These are phyloP conservation scores for Vigna hirtella DNA, from an alignment of 306 rosid genomes.

Conservation along the genomic window DNA sequence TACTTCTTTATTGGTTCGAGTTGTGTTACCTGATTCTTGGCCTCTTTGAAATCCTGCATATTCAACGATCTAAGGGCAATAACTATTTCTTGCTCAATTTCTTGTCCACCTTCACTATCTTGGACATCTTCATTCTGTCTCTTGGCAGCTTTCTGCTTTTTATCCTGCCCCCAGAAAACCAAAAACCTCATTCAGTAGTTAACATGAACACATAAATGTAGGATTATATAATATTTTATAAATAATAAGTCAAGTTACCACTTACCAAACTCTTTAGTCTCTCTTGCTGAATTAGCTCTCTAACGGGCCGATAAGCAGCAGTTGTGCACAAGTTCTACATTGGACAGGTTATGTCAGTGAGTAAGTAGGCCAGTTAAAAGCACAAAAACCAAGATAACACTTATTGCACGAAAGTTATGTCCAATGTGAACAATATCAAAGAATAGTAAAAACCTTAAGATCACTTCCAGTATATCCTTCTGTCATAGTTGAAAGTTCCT, in stretches of 20 bases:
- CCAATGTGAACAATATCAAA: neutral
- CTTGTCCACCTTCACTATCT: constrained; percentile 23
- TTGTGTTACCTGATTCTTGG: constrained; percentile 73
- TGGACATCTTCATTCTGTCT: constrained; percentile 39
- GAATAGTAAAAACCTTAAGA: constrained; percentile 65
- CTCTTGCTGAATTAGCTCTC: constrained; percentile 89
- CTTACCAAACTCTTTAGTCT: constrained; percentile 73
- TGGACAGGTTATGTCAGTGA: constrained; percentile 30
- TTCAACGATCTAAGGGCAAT: constrained; percentile 82
- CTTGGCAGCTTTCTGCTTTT: constrained; percentile 58
- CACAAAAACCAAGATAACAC: constrained; percentile 26
- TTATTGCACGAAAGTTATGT: neutral
- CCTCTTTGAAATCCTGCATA: constrained; percentile 83
- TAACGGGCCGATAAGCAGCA: constrained; percentile 91
- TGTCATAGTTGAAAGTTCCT: constrained; percentile 80
- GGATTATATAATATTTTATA: constrained; percentile 10
- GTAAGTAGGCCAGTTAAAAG: constrained; percentile 6
- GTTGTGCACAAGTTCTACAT: constrained; percentile 87
- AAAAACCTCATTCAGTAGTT: neutral
- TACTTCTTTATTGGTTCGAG: neutral
- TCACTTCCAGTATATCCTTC: constrained; percentile 98
- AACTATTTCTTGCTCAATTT: constrained; percentile 59
- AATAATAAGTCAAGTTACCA: neutral
- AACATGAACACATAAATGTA: constrained; percentile 27
- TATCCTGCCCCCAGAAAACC: constrained; percentile 54